These are phyloP conservation scores for Taphrina communis DNA, from an alignment of 1,139 yeast genomes.

Conservation along the genomic window DNA sequence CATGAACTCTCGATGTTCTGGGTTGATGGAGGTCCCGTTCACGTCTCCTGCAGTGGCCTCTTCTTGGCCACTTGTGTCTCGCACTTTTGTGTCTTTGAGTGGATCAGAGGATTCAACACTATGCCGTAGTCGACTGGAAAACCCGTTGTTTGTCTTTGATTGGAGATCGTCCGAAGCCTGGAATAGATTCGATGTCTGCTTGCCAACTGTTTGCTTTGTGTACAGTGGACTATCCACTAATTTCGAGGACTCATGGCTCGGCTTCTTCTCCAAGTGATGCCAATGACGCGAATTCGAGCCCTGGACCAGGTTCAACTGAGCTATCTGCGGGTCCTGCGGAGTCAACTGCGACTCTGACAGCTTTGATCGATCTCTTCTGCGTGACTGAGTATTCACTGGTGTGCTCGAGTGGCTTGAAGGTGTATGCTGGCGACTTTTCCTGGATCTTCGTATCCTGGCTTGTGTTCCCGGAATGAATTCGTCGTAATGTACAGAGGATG, in stretches of 20 bases:
- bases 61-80: background rate
- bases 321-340: background rate
- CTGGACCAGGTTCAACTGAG: background rate
- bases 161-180: constrained; percentile 14
- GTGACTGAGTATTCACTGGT: background rate
- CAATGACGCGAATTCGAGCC: constrained; percentile 8
- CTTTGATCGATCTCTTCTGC: background rate
- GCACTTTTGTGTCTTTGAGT: no score
- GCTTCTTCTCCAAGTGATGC: background rate
- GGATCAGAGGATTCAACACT: no score
- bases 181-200: constrained; percentile 10
- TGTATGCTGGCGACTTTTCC: constrained; percentile 7
- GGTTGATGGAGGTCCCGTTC: constrained; percentile 1
- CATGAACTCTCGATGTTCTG: constrained; percentile 54
- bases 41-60: background rate
- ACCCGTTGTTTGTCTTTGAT: constrained; percentile 24
- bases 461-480: constrained; percentile 39
- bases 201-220: background rate
- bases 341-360: constrained; percentile 4
- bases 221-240: constrained; percentile 9
- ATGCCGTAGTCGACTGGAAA: constrained; percentile 12
- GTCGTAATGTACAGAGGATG: constrained; percentile 26
- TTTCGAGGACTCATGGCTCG: background rate
- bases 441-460: background rate
- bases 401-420: constrained; percentile 14